These are phyloP conservation scores for Psilocybe subaeruginosa DNA, from an alignment of 768 basidiomycete species.

Conservation along the genomic window DNA sequence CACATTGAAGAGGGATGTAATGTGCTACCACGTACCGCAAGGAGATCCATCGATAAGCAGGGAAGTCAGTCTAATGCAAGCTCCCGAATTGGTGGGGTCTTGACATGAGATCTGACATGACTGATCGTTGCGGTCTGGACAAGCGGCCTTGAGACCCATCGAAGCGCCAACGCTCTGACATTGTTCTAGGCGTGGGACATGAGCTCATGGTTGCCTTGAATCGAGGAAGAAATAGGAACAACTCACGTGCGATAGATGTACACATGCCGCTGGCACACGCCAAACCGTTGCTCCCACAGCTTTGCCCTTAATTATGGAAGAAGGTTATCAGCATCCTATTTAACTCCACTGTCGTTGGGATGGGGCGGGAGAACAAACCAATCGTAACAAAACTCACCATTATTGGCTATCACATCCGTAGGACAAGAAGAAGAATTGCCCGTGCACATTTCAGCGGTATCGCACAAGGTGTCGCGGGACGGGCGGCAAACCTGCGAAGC, in stretches of 20 bases:
- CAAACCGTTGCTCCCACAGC: slow-evolving; percentile 65
- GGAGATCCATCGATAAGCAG: slow-evolving; percentile 80
- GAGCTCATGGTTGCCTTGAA: slow-evolving; percentile 11
- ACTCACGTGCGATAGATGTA: slow-evolving; percentile 71
- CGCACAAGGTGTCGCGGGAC: slow-evolving; percentile 66
- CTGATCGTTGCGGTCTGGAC: slow-evolving; percentile 63
- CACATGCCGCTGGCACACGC: slow-evolving; percentile 81
- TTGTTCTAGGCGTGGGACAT: slow-evolving; percentile 52
- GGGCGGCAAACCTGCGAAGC: slow-evolving; percentile 72
- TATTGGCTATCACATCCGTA: slow-evolving; percentile 56
- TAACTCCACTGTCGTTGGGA: neutral
- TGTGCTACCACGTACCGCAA: slow-evolving; percentile 57
- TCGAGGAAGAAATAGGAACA: slow-evolving; percentile 11
- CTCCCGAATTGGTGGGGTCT: slow-evolving; percentile 60
- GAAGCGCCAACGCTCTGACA: slow-evolving; percentile 74
- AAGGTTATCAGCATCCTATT: slow-evolving; percentile 6
- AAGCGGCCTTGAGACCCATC: slow-evolving; percentile 69
- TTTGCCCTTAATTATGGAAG: slow-evolving; percentile 45
- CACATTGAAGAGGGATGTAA: neutral
- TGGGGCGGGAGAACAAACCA: too few species aligned
- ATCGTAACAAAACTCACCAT: slow-evolving; percentile 55
- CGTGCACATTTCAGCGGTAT: slow-evolving; percentile 73
- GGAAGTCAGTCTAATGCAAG: slow-evolving; percentile 73
- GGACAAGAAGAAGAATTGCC: slow-evolving; percentile 79
- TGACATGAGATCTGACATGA: slow-evolving; percentile 82